Base-by-base conservation (phyloP, 345 rosid species). In the Pseudoturritis turrita region DNA sequence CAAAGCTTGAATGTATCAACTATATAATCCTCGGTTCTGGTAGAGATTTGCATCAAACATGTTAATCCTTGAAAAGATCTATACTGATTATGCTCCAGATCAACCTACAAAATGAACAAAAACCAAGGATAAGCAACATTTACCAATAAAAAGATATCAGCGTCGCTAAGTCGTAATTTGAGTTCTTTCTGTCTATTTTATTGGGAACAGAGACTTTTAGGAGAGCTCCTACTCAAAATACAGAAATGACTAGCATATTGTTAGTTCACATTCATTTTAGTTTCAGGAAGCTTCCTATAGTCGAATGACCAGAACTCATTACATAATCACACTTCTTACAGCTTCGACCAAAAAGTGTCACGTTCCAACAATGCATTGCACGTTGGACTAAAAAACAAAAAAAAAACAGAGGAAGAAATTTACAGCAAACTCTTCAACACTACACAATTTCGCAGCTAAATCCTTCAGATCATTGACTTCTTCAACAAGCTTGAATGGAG, bases 1-100 rank as follows among this genome's bases (percentile, higher is more conserved):
- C 89, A 80, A 71, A 95, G 96, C 90, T 95, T 95, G 56, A 91
- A 80, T 7, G 93, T 85, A 78, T 95, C 97, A 37, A 95, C 79
- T 29, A 95, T 65, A 79, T 80, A 95, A 79, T 95, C 97, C 82
- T 91, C 97, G 0, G 81, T 84, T 84, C 97, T 82, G 19, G 99
- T 91, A 50, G 97, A 95, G 77, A 95, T 85, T 89, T 95, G 99
- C 86, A 95, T 95, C 84, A 91, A 81, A 82, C 98, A 94, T 49
- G 97, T 91, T 80, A 91, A 68, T 50, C 98, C 98, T 88, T 88
- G 98, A 68, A 91, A 94, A 35, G 97, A 88, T 51, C 97, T 89
- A 81, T 94, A 94, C 25, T 91, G 97, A 77, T 94, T 94, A 79
- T 94, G 97, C 80, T 94, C 98, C 86, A 94, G 72, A 80, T 94